Base-by-base conservation (phyloP, 176 grass and related monocot species). In the Oryza officinalis region DNA sequence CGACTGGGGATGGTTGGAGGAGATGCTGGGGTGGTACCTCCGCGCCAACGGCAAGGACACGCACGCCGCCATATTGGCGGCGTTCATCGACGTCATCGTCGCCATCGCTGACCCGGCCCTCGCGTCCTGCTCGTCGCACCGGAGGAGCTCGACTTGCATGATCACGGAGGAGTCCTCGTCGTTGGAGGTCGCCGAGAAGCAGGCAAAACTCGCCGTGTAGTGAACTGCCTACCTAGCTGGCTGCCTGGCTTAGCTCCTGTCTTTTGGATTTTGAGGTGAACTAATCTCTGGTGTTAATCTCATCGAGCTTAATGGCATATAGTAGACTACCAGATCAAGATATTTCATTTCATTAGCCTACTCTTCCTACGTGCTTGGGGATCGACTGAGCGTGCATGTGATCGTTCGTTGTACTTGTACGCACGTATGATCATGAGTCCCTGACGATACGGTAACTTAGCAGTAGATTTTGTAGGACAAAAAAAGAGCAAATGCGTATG, bases 21-120 rank as follows among this genome's bases (percentile, higher is more conserved):
- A 93, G 80, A 97, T 97, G 94, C 84, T 97, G 33, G 84, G 69
- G 33, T 93, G 91, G 94, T 97, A 91, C 79, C 79, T 97, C 12
- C 89, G 80, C 2, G 78, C 87, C 54, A 97, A 97, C 65, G 87
- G 85, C 61, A 61, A 60, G 45, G 80, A 82, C 50, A 88, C 86
- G 65, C 94, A 93, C 84, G 83, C 70, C 23, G 71, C 85, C 69
- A 93, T 97, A 67, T 68, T 97, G 13, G 84, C 77, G 2, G 91
- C 94, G 2, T 97, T 97, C 88, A 67, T 97, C 72, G 91, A 97
- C 90, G 79, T 97, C 86, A 60, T 93, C 80, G 50, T 97, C 31
- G 82, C 80, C 79, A 69, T 97, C 12, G 87, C 84, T 67, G 84
- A 83, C 30, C 75, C 80, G 3, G 75, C 80, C 17, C 63, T 63